Evolutionary conservation across 148 eudicot species (phyloP).

Genomic region (Rhododendron ovatum): DNA sequence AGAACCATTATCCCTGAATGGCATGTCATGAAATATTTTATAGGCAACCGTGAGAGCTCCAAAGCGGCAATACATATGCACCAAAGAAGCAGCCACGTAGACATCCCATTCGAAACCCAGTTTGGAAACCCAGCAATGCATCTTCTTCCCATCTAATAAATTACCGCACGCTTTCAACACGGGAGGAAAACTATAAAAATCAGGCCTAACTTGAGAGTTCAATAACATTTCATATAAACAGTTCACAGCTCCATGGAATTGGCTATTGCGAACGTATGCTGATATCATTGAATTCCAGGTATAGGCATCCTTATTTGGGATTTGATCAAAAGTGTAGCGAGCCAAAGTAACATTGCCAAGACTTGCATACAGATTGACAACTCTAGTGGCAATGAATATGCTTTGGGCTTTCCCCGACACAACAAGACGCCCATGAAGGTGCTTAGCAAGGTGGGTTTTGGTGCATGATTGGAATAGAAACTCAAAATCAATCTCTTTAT

Average conservation of each 20-base stretch:
- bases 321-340: conserved; percentile 38
- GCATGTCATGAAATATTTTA: conserved; percentile 49
- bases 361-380: conserved; percentile 56
- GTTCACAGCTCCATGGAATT: conserved; percentile 36
- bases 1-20: conserved; percentile 57
- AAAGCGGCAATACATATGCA: conserved; percentile 68
- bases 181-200: conserved; percentile 68
- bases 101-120: conserved; percentile 54
- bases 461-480: conserved; percentile 40
- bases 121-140: conserved; percentile 54
- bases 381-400: conserved; percentile 43
- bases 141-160: conserved; percentile 40
- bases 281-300: conserved; percentile 66
- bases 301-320: conserved; percentile 43
- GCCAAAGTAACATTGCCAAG: conserved; percentile 44
- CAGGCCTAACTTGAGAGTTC: conserved; percentile 45
- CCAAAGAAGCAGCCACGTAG: conserved; percentile 60
- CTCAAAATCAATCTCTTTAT: conserved; percentile 42
- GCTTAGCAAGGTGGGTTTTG: conserved; percentile 5
- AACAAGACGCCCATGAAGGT: conserved; percentile 49
- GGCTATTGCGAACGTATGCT: conserved; percentile 50
- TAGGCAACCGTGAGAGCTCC: conserved; percentile 34
- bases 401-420: conserved; percentile 54
- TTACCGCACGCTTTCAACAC: conserved; percentile 56
- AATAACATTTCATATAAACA: conserved; percentile 43